phyloP scores from a whole-genome alignment of 2,329 filamentous ascomycete species.

The Nemania diffusa region DNA sequence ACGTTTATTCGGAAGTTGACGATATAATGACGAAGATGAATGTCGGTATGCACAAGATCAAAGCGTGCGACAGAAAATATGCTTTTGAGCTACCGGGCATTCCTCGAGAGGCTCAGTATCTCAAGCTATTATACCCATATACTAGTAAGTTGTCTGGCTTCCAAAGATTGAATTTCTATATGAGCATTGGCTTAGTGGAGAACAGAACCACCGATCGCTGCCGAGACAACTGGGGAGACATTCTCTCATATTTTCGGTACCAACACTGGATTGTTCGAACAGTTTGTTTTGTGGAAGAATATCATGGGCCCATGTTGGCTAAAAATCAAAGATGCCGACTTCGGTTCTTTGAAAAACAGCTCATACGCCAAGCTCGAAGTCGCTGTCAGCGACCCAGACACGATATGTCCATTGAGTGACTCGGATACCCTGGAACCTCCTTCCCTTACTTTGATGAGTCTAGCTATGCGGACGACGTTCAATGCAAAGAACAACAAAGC shows the following conservation, averaged over 20 bases:
- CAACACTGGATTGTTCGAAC: conserved; percentile 94
- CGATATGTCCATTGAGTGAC: conserved; percentile 77
- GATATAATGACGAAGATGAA: conserved; percentile 86
- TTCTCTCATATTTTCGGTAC: conserved; percentile 95
- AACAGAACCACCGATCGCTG: conserved; percentile 74
- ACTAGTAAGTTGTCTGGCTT: conserved; percentile 65
- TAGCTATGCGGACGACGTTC: conserved; percentile 86
- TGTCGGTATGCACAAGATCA: conserved; percentile 93
- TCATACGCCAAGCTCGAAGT: conserved; percentile 98
- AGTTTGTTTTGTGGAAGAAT: conserved; percentile 98
- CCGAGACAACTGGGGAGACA: conserved; percentile 80
- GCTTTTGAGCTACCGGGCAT: conserved; percentile 91
- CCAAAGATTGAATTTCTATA: neutral
- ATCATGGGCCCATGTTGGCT: conserved; percentile 99
- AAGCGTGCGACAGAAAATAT: conserved; percentile 88
- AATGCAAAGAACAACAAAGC: conserved; percentile 96
- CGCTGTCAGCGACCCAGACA: conserved; percentile 79
- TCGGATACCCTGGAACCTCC: conserved; percentile 85
- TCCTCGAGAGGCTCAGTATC: conserved; percentile 88
- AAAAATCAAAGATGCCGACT: conserved; percentile 87
- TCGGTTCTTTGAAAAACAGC: conserved; percentile 84
- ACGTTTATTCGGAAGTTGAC: conserved; percentile 92
- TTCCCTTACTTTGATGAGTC: conserved; percentile 93
- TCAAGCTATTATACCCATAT: conserved; percentile 97
- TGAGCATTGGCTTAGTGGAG: conserved; percentile 35